A percentile compares a stretch with the other conserved stretches of the same genome.
Evolutionary conservation across 805 yeast genomes (phyloP).

Genomic region (Danielia oregonensis): DNA sequence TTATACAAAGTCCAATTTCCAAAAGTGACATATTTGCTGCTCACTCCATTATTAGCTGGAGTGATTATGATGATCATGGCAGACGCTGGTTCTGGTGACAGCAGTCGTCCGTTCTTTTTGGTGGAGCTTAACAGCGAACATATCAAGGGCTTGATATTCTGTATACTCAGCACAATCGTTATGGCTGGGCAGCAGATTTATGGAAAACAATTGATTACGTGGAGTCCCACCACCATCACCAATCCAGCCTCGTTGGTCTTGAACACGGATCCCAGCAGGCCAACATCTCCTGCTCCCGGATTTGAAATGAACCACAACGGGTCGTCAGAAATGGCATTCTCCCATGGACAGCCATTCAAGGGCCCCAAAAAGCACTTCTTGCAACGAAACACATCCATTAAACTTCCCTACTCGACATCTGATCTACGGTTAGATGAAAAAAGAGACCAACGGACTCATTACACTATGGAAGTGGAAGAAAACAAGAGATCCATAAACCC

Average conservation of each 20-base stretch:
- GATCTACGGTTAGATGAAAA: slow-evolving; percentile 30
- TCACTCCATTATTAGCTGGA: slow-evolving; percentile 50
- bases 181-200: slow-evolving; percentile 86
- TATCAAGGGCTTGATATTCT: slow-evolving; percentile 62
- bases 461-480: slow-evolving; percentile 14
- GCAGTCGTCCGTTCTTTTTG: background rate
- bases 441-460: background rate
- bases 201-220: slow-evolving; percentile 72
- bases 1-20: slow-evolving; percentile 51
- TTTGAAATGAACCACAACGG: slow-evolving; percentile 1
- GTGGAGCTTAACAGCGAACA: slow-evolving; percentile 25
- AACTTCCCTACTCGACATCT: slow-evolving; percentile 32
- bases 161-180: slow-evolving; percentile 63
- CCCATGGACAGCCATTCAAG: slow-evolving; percentile 11
- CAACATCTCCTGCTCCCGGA: slow-evolving; percentile 13
- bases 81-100: slow-evolving; percentile 17
- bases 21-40: slow-evolving; percentile 45
- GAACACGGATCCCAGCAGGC: slow-evolving; percentile 19
- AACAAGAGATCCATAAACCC: slow-evolving; percentile 19
- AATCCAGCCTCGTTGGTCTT: slow-evolving; percentile 27
- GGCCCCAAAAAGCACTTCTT: slow-evolving; percentile 5
- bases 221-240: slow-evolving; percentile 34
- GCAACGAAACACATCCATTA: slow-evolving; percentile 18
- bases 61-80: slow-evolving; percentile 46
- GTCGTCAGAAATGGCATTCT: too few species aligned